Evolutionary conservation across 1,284 basidiomycete species (phyloP), one percentile per base, ranked within the genome.

Genomic region (Chondrostereum purpureum): DNA sequence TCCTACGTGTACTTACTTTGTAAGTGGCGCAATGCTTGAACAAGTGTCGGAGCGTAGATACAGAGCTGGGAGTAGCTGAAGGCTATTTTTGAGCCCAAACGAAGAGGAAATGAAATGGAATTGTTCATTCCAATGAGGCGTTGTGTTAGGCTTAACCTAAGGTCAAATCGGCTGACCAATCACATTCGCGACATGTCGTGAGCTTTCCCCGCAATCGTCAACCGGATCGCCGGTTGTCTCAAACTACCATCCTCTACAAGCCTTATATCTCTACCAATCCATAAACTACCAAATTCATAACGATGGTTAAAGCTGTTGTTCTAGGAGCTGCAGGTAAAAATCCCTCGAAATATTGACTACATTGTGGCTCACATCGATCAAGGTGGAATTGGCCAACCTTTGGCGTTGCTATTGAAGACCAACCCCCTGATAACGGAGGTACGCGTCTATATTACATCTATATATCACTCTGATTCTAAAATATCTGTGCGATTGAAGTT

Each of bases 331-430:
- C 90, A 68, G 91, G 90, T 90, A 55, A 39, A 60, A 43, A 3
- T 36, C 27, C 20, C 39, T 39, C 40, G 27, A 47, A 49, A n/a
- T n/a, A n/a, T n/a, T n/a, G n/a, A n/a, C n/a, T 50, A 12, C 44
- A 39, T 31, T 34, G 24, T 21, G 21, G 20, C 19, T 44, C n/a
- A 12, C 24, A 16, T 27, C 46, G 17, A 20, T 39, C 42, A 59
- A 88, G 87, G 83, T 65, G 90, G 85, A 64, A 93, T 93, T 61
- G 92, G 93, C 61, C 93, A 96, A 70, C 92, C 92, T 51, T 75
- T 97, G 61, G 85, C 92, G 39, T 80, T 96, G 47, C 74, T 97
- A 44, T 78, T 96, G 64, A 97, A 97, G 76, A 67, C 75, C 52
- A 89, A 92, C 71, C 78, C 88, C 24, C 71, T 80, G 51, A 76